A percentile compares a stretch with the other conserved stretches of the same genome.
These are phyloP conservation scores for Yamadazyma sp. DNA, from an alignment of 805 yeast species.

Conservation along the genomic window DNA sequence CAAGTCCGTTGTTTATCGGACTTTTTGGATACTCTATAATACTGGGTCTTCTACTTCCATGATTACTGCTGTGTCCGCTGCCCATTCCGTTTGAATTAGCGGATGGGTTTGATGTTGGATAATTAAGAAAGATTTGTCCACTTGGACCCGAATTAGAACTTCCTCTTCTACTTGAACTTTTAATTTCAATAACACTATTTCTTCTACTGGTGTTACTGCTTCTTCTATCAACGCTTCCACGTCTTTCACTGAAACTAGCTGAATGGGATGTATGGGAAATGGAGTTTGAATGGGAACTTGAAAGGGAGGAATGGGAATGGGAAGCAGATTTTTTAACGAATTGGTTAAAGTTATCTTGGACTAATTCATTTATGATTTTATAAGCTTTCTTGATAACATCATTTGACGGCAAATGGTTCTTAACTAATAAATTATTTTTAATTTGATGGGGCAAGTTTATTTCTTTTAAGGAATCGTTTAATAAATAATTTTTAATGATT, in stretches of 20 bases:
- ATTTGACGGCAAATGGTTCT: slow-evolving; percentile 18
- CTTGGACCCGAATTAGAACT: background rate
- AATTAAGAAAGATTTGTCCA: background rate
- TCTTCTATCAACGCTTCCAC: too few relatives aligned
- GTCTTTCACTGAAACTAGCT: background rate
- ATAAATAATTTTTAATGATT: slow-evolving; percentile 24
- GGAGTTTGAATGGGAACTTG: too few relatives aligned
- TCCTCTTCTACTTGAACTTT: slow-evolving; percentile 5
- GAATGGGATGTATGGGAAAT: background rate
- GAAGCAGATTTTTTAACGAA: too few relatives aligned
- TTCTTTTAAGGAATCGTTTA: slow-evolving; percentile 28
- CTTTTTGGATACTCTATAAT: slow-evolving; percentile 14
- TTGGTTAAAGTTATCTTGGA: slow-evolving; percentile 31
- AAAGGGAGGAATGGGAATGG: too few relatives aligned
- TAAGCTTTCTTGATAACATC: slow-evolving; percentile 15
- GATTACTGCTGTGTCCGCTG: background rate
- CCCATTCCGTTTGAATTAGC: background rate
- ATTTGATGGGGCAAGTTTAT: slow-evolving; percentile 29
- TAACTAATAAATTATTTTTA: slow-evolving; percentile 17
- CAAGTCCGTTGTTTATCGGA: slow-evolving; percentile 11
- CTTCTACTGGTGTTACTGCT: slow-evolving; percentile 4
- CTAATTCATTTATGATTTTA: slow-evolving; percentile 25
- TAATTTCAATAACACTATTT: background rate
- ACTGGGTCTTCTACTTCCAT: slow-evolving; percentile 5
- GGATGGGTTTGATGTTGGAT: background rate